Evolutionary conservation across 2,329 filamentous ascomycete species (phyloP).

Genomic region (Diplodia mutila): DNA sequence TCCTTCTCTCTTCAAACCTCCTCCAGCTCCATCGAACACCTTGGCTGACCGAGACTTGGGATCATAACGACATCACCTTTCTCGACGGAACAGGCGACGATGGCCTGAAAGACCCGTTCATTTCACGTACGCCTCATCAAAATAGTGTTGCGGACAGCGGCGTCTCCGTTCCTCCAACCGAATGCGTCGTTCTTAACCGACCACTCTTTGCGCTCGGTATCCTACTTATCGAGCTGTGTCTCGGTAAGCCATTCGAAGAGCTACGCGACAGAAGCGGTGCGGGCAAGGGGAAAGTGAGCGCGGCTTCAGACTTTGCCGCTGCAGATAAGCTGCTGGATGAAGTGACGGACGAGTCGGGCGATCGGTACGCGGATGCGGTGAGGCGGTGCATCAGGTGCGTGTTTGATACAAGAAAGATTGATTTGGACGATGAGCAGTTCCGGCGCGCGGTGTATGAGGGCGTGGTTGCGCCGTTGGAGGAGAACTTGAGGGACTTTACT

Average conservation of each 20-base stretch:
- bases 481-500: conserved; percentile 30
- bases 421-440: conserved; percentile 35
- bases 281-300: not conserved
- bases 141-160: not conserved
- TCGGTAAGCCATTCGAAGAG: not conserved
- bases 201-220: not conserved
- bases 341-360: conserved; percentile 35
- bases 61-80: conserved; percentile 33
- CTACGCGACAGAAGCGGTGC: not conserved
- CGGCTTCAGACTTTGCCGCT: not conserved
- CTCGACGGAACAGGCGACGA: conserved; percentile 28
- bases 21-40: conserved; percentile 34
- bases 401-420: conserved; percentile 34
- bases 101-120: not conserved
- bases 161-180: not conserved
- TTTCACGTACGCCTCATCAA: not conserved
- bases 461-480: conserved; percentile 37
- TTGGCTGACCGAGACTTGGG: conserved; percentile 34
- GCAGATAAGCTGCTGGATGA: conserved; percentile 29
- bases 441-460: conserved; percentile 37
- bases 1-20: conserved; percentile 32
- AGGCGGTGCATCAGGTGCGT: conserved; percentile 40
- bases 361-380: conserved; percentile 38
- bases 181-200: not conserved
- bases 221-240: not conserved